Base-by-base conservation (phyloP, 2,329 filamentous ascomycete species). In the Dothideomycetes sp. region DNA sequence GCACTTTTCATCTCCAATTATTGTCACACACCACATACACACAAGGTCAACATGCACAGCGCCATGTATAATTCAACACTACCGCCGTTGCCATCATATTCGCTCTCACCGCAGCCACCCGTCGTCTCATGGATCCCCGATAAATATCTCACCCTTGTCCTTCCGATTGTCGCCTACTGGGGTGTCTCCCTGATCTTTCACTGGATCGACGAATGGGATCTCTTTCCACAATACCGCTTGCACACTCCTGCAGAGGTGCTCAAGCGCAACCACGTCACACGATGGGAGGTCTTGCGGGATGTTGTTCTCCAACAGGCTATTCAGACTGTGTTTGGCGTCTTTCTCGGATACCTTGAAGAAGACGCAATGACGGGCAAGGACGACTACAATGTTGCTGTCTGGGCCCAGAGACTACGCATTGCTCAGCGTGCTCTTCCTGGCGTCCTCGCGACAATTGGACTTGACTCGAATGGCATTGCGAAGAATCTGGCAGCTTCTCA, bases 201-300 rank as follows among this genome's bases (percentile, higher is more conserved):
- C 68, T 56, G 79, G 50, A 79, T 96, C 54, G 91, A 98, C 63
- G 69, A 79, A 43, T 79, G 80, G 63, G 85, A 95, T 60, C 66
- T 89, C 29, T 94, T 89, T 59, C 81, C 88, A 14, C 77, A 93
- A 53, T 95, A 96, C 64, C 82, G 91, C 47, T 72, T 98, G 31
- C 91, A 98, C 64, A 96, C 91, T 0, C 91, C 91, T 11, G 87
- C 86, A 38, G 89, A 96, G 62, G 82, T 96, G 47, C 59, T 79
- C 27, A 84, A 85, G 61, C 77, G 88, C 52, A 95, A 95, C 62
- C 85, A 85, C 55, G 89, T 86, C 38, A 76, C 83, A 34, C 77
- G 86, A 46, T 84, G 75, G 64, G 81, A 95, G 54, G 87, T 94
- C 3, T 77, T 89, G 47, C 80, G 84, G 59, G 89, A 96, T 68